phyloP scores from a whole-genome alignment of 306 rosid species.

The Sicyos baderoa region DNA sequence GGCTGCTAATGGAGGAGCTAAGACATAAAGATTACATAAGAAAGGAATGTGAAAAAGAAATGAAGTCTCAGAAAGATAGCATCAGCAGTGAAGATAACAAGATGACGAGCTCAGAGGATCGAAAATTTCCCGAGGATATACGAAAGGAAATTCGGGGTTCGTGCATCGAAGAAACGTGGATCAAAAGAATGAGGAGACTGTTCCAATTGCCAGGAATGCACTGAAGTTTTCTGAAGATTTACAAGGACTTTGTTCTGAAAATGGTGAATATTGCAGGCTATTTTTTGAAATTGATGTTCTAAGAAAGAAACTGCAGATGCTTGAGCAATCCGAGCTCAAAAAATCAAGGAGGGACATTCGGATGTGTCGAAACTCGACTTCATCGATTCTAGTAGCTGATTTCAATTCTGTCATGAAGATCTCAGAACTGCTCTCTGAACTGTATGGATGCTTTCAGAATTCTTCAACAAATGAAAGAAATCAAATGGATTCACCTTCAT shows the following conservation, averaged over 20 bases:
- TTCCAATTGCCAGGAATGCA: conserved; percentile 27
- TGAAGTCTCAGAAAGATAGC: conserved; percentile 45
- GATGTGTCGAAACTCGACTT: not conserved
- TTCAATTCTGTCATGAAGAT: not conserved
- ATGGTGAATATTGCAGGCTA: not conserved
- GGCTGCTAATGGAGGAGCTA: conserved; percentile 26
- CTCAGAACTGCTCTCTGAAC: not conserved
- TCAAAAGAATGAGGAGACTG: conserved; percentile 15
- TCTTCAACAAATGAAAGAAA: not conserved
- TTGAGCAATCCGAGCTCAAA: too few species aligned
- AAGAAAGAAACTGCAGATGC: conserved; percentile 18
- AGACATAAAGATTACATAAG: conserved; percentile 15
- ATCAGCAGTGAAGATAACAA: conserved; percentile 29
- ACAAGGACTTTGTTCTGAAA: not conserved
- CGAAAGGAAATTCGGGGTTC: conserved; percentile 21
- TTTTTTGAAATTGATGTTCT: conserved; percentile 23
- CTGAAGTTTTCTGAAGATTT: conserved; percentile 32
- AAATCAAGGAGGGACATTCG: not conserved
- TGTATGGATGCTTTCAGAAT: not conserved
- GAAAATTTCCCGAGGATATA: conserved; percentile 19
- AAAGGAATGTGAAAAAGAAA: conserved; percentile 38
- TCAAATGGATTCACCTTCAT: not conserved
- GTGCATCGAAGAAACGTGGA: conserved; percentile 18
- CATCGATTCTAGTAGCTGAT: conserved; percentile 19
- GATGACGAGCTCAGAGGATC: conserved; percentile 27